These are phyloP conservation scores for Ceratocystis cubensis DNA, from an alignment of 2,329 filamentous ascomycete species.

Conservation along the genomic window DNA sequence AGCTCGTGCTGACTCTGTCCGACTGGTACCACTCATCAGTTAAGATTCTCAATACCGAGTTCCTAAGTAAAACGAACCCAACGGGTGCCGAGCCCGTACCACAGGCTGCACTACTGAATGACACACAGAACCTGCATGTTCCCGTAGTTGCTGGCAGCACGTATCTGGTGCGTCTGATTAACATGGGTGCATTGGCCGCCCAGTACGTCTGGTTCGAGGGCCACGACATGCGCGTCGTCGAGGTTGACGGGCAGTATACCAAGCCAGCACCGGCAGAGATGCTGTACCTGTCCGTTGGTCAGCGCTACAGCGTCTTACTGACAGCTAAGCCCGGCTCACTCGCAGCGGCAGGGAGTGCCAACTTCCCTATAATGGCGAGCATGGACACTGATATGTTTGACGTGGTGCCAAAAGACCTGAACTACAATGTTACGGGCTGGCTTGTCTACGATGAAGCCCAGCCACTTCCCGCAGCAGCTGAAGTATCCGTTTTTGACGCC, in stretches of 20 bases:
- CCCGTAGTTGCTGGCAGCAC: conserved; percentile 53
- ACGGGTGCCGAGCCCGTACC: conserved; percentile 54
- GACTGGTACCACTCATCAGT: conserved; percentile 59
- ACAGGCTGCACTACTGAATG: conserved; percentile 57
- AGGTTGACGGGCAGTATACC: conserved; percentile 60
- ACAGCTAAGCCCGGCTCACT: conserved; percentile 38
- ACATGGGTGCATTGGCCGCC: conserved; percentile 58
- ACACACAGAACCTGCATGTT: conserved; percentile 49
- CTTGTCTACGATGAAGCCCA: conserved; percentile 43
- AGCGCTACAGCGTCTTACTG: conserved; percentile 50
- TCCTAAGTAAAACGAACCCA: conserved; percentile 43
- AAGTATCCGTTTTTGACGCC: conserved; percentile 45
- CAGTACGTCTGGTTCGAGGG: conserved; percentile 56
- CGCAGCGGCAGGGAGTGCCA: conserved; percentile 34
- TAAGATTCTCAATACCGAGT: conserved; percentile 34
- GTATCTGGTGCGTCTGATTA: conserved; percentile 60
- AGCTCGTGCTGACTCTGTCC: conserved; percentile 51
- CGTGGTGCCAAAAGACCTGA: conserved; percentile 50
- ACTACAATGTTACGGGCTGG: conserved; percentile 57
- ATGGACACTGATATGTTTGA: conserved; percentile 60
- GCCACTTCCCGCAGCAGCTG: conserved; percentile 37
- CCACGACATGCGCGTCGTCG: conserved; percentile 55
- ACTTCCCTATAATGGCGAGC: conserved; percentile 55
- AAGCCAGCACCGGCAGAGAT: conserved; percentile 46
- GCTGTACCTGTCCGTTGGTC: conserved; percentile 55